Percentiles rank a stretch among this genome's conserved stretches.
These are phyloP conservation scores for Leucocoprinus leucothites DNA, from an alignment of 768 basidiomycete genomes.

Conservation along the genomic window DNA sequence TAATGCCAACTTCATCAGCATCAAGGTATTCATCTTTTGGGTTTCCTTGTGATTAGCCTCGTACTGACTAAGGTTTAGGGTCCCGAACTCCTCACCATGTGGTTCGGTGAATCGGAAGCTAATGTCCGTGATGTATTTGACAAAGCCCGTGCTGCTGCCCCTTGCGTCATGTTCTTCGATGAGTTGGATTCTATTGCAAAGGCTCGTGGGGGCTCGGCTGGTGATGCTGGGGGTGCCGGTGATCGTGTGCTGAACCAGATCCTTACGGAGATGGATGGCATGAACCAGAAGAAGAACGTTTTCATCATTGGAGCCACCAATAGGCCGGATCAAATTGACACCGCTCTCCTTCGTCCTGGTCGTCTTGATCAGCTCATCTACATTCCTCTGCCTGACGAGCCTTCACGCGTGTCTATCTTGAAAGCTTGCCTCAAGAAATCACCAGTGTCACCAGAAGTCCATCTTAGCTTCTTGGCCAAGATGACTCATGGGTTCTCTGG, in stretches of 20 bases:
- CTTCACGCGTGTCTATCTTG: slow-evolving; percentile 88
- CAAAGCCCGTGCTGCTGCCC: slow-evolving; percentile 98
- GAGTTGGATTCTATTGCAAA: slow-evolving; percentile 99
- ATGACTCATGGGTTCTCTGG: slow-evolving; percentile 97
- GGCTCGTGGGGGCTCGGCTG: slow-evolving; percentile 84
- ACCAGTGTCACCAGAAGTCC: slow-evolving; percentile 78
- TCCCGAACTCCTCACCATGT: slow-evolving; percentile 98
- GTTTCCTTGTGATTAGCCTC: background rate
- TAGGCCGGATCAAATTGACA: slow-evolving; percentile 93
- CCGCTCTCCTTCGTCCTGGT: slow-evolving; percentile 91
- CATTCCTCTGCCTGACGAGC: slow-evolving; percentile 96
- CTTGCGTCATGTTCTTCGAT: slow-evolving; percentile 99
- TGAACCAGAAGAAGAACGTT: slow-evolving; percentile 99
- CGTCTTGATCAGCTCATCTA: slow-evolving; percentile 99
- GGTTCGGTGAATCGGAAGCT: slow-evolving; percentile 99
- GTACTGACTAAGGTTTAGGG: slow-evolving; percentile 46
- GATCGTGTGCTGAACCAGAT: slow-evolving; percentile 98
- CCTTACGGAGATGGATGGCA: slow-evolving; percentile 97
- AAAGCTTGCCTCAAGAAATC: slow-evolving; percentile 89
- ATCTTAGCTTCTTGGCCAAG: slow-evolving; percentile 85
- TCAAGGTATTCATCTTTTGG: slow-evolving; percentile 62
- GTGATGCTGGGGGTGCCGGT: slow-evolving; percentile 94
- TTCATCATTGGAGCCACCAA: slow-evolving; percentile 98
- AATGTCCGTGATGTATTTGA: slow-evolving; percentile 99
- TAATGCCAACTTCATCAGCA: slow-evolving; percentile 99